Evolutionary conservation across 805 yeast genomes (phyloP), one percentile per base, ranked within the genome.

Genomic region (Pichia heedii): DNA sequence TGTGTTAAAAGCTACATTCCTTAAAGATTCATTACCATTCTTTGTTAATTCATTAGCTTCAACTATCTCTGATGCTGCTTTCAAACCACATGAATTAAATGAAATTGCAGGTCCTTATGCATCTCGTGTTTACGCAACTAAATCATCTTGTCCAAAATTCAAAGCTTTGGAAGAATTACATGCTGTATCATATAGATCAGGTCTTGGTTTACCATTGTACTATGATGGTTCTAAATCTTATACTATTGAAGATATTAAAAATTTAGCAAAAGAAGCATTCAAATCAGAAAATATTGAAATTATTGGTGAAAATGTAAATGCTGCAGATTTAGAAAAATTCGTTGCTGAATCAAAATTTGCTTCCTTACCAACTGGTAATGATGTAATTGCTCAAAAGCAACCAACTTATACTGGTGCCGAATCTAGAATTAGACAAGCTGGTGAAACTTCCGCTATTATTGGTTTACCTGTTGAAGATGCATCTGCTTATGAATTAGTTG

Each of bases 21-120:
- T 90, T 67, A 80, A 81, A 62, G 85, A 84, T 67, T 84, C 81
- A 63, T 77, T 93, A 60, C 97, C 97, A 48, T 93, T 80, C 75
- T 93, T 77, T 66, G 95, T 90, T 50, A 83, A 83, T 57, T 84
- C 86, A 26, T 68, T 93, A 45, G 90, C 85, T 58, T 81, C 81
- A 56, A 84, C 83, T 44, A 61, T 84, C 45, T 66, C 80, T 59
- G 73, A 74, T 63, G 77, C 95, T 38, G 66, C 80, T 33, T 89
- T 73, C 78, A 83, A 82, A 68, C 79, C 82, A 42, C 87, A 86
- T 69, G 96, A 93, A 72, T 72, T 83, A 49, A 65, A 67, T 43
- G 98, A 93, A 75, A 70, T 77, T 51, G 95, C 85, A 29, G 65
- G 78, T 48, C 97, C 97, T 51, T 78, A 78, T 43, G 88, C 89